Evolutionary conservation across 2,329 filamentous ascomycete genomes (phyloP).

Genomic region (Diaporthe sp.): DNA sequence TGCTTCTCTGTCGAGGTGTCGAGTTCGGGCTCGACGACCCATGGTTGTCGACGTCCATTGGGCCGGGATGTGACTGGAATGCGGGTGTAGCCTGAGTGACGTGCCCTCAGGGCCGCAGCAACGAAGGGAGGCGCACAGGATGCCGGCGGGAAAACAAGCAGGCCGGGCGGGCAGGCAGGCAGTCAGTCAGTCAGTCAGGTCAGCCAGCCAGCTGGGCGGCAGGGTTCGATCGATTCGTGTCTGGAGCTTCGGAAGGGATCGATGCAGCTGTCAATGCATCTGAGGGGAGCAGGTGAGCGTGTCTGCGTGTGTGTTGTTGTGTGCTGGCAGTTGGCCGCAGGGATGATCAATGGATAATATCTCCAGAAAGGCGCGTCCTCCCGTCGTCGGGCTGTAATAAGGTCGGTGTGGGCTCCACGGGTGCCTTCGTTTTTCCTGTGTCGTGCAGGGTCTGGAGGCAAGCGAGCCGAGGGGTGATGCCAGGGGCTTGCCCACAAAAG

Average conservation of each 20-base stretch:
- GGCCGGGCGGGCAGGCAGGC: neutral
- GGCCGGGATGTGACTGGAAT: slow-evolving; percentile 40
- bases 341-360: slow-evolving; percentile 38
- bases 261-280: slow-evolving; percentile 33
- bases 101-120: slow-evolving; percentile 27
- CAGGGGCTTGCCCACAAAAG: slow-evolving; percentile 34
- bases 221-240: slow-evolving; percentile 12
- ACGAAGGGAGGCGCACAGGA: slow-evolving; percentile 22
- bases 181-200: neutral
- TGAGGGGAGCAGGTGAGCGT: slow-evolving; percentile 5
- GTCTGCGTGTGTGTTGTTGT: slow-evolving; percentile 24
- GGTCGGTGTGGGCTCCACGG: slow-evolving; percentile 39
- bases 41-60: slow-evolving; percentile 43
- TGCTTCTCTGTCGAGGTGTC: slow-evolving; percentile 41
- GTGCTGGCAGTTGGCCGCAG: slow-evolving; percentile 34
- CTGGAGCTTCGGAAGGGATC: slow-evolving; percentile 25
- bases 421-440: slow-evolving; percentile 22
- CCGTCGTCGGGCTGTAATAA: slow-evolving; percentile 39
- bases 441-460: slow-evolving; percentile 37
- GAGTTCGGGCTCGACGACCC: slow-evolving; percentile 37
- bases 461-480: slow-evolving; percentile 39
- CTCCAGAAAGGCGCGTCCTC: slow-evolving; percentile 40
- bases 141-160: slow-evolving; percentile 24
- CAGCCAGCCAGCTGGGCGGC: slow-evolving; percentile 5
- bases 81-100: slow-evolving; percentile 33